phyloP scores from a whole-genome alignment of 306 rosid genomes.

The Lathyrus oleraceus region DNA sequence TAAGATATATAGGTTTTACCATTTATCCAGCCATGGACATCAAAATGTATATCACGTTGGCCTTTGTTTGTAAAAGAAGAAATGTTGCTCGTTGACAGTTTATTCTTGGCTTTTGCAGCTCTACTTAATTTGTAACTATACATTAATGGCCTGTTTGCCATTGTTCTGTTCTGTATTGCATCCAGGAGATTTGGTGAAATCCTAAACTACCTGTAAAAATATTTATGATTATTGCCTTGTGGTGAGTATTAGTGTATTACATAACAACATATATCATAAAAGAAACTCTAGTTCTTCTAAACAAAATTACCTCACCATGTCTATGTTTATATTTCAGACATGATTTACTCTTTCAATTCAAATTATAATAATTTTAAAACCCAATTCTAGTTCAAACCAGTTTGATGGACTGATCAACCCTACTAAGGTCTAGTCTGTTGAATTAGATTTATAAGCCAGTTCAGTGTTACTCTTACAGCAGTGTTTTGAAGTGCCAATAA shows the following conservation, averaged over 20 bases:
- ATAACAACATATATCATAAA: neutral
- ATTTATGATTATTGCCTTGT: neutral
- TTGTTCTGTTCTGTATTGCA: conserved; percentile 13
- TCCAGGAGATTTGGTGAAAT: conserved; percentile 16
- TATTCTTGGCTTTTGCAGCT: neutral
- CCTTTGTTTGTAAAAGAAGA: conserved; percentile 35
- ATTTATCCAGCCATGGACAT: conserved; percentile 28
- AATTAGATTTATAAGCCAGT: neutral
- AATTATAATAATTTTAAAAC: neutral
- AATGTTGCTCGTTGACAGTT: neutral
- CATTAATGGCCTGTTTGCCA: neutral
- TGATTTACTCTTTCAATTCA: neutral
- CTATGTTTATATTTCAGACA: neutral
- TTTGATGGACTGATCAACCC: neutral
- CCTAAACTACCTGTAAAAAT: conserved; percentile 2
- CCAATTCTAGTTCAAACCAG: neutral
- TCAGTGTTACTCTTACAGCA: neutral
- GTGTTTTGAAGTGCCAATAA: neutral
- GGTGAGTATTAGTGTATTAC: neutral
- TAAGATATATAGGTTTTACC: conserved; percentile 27
- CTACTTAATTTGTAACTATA: neutral
- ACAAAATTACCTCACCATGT: neutral
- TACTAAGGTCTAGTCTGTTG: neutral
- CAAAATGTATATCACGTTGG: conserved; percentile 11
- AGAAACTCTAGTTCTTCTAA: neutral